Evolutionary conservation across 2,329 filamentous ascomycete genomes (phyloP).

Genomic region (Alternaria angustiovoidea): DNA sequence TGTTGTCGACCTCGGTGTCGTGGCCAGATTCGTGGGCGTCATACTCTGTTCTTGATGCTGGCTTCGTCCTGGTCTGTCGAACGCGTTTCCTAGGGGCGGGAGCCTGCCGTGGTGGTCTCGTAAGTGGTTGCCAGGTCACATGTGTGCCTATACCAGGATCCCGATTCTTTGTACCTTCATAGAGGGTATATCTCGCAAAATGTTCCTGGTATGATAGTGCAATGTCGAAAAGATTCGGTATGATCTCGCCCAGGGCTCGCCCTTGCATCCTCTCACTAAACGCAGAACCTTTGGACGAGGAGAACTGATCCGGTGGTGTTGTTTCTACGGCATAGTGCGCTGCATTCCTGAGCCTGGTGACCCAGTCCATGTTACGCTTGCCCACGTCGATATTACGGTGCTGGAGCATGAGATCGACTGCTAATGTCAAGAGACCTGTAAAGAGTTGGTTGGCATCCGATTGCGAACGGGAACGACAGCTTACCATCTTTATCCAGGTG

Average conservation of each 20-base stretch:
- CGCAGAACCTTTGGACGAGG: slow-evolving; percentile 31
- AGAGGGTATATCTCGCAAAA: slow-evolving; percentile 33
- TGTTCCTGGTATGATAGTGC: slow-evolving; percentile 42
- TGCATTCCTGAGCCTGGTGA: slow-evolving; percentile 24
- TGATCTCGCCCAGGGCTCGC: slow-evolving; percentile 33
- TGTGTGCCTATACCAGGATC: slow-evolving; percentile 33
- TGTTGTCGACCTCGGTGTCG: slow-evolving; percentile 37
- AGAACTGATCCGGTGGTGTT: slow-evolving; percentile 35
- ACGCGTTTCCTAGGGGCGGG: slow-evolving; percentile 19
- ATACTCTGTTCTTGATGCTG: background rate
- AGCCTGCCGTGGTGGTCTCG: slow-evolving; percentile 26
- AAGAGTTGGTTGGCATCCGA: slow-evolving; percentile 10
- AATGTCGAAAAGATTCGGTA: slow-evolving; percentile 41
- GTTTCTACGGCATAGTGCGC: slow-evolving; percentile 32
- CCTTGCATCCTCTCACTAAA: slow-evolving; percentile 40
- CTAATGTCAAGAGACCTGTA: slow-evolving; percentile 36
- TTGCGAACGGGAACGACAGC: background rate
- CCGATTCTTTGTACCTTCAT: slow-evolving; percentile 28
- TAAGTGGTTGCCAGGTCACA: slow-evolving; percentile 33
- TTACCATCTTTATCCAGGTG: slow-evolving; percentile 42
- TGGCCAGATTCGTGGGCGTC: slow-evolving; percentile 21
- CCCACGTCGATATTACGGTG: slow-evolving; percentile 35
- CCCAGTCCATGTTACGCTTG: slow-evolving; percentile 37
- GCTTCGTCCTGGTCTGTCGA: slow-evolving; percentile 6
- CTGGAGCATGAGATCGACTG: slow-evolving; percentile 41